Evolutionary conservation across 257 asterid species (phyloP), one percentile per base, ranked within the genome.

Genomic region (Solanum gandarillasii): DNA sequence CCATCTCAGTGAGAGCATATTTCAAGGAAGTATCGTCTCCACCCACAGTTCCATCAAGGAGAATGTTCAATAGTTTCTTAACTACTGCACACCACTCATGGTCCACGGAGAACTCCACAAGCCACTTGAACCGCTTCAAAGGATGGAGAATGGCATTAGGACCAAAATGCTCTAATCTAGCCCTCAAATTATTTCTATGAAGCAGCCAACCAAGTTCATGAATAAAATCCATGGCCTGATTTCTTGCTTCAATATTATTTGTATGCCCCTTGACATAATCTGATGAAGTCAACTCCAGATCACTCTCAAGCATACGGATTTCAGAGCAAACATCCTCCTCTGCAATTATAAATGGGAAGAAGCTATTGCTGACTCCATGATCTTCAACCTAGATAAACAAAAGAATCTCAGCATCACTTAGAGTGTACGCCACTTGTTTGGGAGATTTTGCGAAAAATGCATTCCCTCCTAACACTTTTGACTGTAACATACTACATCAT

Each of bases 181-280:
- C 90, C 78, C 84, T 93, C 65, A 87, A 89, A 36, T 91, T 90
- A 87, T 88, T 91, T 88, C 93, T 94, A 67, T 91, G 96, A 88
- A 94, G 94, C 88, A 94, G 94, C 98, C 96, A 94, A 78, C 98
- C 98, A 93, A 94, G 89, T 92, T 94, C 98, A 87, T 94, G 95
- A 81, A 94, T 89, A 86, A 94, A 94, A 74, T 94, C 94, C 92
- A 94, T 86, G 72, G 95, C 94, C 88, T 87, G 91, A 88, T 89
- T 88, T 86, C 91, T 89, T 74, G 88, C 89, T 87, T 86, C 91
- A 65, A 76, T 32, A 74, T 90, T 89, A 84, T 89, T 91, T 36
- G 72, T 70, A 73, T 91, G 92, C 89, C 88, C 88, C 41, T 68
- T 87, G 41, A 90, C 58, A 81, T 88, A 86, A 81, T 89, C 93